These are phyloP conservation scores for Erigeron canadensis DNA, from an alignment of 129 eudicot genomes.

Conservation along the genomic window DNA sequence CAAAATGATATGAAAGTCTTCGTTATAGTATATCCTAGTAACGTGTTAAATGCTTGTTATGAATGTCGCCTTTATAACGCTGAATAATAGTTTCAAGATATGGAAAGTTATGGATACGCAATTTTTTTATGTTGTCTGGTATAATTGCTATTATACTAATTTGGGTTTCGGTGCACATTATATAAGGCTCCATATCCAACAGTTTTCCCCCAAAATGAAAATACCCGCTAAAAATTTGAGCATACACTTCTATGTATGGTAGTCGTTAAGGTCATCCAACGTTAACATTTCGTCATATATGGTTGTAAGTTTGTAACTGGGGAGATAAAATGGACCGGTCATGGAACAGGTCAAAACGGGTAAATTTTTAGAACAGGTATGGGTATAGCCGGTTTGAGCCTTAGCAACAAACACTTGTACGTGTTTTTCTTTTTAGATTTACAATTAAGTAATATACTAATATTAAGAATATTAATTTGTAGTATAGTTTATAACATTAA, in stretches of 20 bases:
- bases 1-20: too few species aligned
- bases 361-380: background rate
- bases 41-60: background rate
- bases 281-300: background rate
- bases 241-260: background rate
- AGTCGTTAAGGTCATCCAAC: background rate
- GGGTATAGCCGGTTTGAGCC: background rate
- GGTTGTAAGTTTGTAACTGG: background rate
- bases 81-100: background rate
- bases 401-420: background rate
- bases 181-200: background rate
- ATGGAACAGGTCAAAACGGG: background rate
- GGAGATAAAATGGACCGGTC: background rate
- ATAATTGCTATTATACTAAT: background rate
- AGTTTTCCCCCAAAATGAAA: background rate
- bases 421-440: background rate
- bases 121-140: background rate
- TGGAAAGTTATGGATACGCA: background rate
- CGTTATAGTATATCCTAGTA: background rate
- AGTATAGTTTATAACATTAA: background rate
- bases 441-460: background rate
- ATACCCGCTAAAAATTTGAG: background rate
- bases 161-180: background rate
- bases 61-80: background rate
- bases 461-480: background rate